phyloP scores from a whole-genome alignment of 108 stramenopile species.

The Cylindrotheca closterium region DNA sequence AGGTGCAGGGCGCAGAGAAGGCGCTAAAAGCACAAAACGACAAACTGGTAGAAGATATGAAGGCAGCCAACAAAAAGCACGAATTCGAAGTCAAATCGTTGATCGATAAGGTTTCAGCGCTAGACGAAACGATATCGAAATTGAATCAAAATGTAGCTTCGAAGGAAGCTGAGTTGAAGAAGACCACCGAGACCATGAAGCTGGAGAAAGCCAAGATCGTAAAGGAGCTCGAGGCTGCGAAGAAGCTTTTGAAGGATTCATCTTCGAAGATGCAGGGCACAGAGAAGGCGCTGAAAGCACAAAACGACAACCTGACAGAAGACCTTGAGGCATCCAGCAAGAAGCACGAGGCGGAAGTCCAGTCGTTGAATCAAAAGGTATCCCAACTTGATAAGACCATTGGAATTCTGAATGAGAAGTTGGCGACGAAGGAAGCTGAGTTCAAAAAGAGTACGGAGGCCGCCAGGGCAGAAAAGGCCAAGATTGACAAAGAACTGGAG shows the following conservation, averaged over 20 bases:
- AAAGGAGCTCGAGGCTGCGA: too few relatives aligned
- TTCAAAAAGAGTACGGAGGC: not conserved
- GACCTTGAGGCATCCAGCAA: not conserved
- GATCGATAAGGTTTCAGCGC: too few relatives aligned
- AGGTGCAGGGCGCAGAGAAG: not conserved
- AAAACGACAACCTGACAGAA: not conserved
- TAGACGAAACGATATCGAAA: constrained; percentile 36
- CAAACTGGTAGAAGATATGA: constrained; percentile 1
- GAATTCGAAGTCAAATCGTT: constrained; percentile 1
- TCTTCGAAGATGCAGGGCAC: not conserved
- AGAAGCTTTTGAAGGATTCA: too few relatives aligned
- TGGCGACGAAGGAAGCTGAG: not conserved
- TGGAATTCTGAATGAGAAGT: not conserved
- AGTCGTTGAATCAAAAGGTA: constrained; percentile 2
- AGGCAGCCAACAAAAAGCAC: not conserved
- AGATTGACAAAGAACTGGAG: constrained; percentile 11
- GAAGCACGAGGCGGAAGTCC: not conserved
- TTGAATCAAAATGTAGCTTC: constrained; percentile 35
- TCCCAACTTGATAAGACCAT: constrained; percentile 42
- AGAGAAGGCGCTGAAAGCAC: not conserved
- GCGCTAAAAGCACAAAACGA: not conserved
- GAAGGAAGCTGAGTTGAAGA: constrained; percentile 41
- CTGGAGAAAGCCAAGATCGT: not conserved
- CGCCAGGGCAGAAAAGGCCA: not conserved
- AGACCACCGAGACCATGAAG: too few relatives aligned